Evolutionary conservation across 768 basidiomycete species (phyloP), one percentile per base, ranked within the genome.

Genomic region (Xerocomellus amylosporus): DNA sequence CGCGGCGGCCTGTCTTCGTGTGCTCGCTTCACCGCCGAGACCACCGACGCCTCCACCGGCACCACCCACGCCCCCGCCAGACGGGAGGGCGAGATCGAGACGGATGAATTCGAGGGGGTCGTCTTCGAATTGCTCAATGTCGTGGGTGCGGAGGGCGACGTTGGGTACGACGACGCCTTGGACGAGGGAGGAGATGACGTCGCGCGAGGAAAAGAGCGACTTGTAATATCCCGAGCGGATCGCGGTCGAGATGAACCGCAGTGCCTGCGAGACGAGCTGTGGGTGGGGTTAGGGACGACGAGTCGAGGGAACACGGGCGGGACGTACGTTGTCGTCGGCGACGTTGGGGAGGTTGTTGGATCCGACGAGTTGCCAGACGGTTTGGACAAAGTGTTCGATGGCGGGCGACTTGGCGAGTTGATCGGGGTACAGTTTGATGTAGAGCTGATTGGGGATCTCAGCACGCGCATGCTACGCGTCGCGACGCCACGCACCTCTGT

Each of bases 101-200:
- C 93, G 86, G 61, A 98, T 90, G 68, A 88, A 98, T 67, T 98
- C 96, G 37, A 96, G 81, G 0, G 97, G 95, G 60, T 97, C 95
- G 56, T 98, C 97, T 71, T 97, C 94, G 64, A 99, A 98, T 69
- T 93, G 87, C 64, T 99, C 97, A 46, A 91, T 80, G 52, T 98
- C 95, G 60, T 93, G 89, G 37, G 89, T 87, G 56, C 94, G 82
- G 14, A 98, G 77, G 14, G 82, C 76, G 54, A 97, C 90, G 63
- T 97, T 98, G n/a, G 96, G 94, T 26, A 98, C 79, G 24, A 98
- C 88, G 53, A 98, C 92, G 49, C 90, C 88, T 70, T 93, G 86
- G 6, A 93, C 84, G 52, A 99, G 84, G 3, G 84, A 82, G 13
- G 84, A 82, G 51, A 98, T 87, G 1, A 88, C 93, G 2, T 88